Conservation (phyloP, 352 stramenopile species). For the Pythium volutum region DNA sequence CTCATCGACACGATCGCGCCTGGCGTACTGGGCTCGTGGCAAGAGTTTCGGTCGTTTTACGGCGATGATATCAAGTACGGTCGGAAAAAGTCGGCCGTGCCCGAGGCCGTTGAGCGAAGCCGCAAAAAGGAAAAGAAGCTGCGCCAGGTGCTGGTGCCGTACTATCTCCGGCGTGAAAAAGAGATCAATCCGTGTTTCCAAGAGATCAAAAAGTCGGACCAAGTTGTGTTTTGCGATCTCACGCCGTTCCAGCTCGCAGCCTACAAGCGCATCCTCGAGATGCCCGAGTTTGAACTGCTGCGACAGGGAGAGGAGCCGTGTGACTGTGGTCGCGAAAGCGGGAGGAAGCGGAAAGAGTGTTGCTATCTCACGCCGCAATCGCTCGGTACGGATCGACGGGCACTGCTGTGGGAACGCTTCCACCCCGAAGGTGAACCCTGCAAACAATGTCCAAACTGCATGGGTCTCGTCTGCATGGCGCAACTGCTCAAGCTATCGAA, state of each 20-base stretch:
- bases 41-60: slow-evolving; percentile 76
- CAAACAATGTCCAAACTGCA: slow-evolving; percentile 64
- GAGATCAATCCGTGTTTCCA: slow-evolving; percentile 68
- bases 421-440: slow-evolving; percentile 46
- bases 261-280: slow-evolving; percentile 66
- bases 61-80: slow-evolving; percentile 82
- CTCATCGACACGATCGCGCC: slow-evolving; percentile 70
- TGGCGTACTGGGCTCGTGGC: slow-evolving; percentile 57
- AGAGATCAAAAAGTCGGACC: slow-evolving; percentile 68
- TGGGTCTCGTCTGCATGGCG: slow-evolving; percentile 66
- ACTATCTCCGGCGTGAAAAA: slow-evolving; percentile 75
- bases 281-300: slow-evolving; percentile 72
- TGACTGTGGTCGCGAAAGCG: slow-evolving; percentile 63
- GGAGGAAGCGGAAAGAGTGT: slow-evolving; percentile 52
- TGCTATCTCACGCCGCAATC: slow-evolving; percentile 50
- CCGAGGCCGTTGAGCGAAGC: slow-evolving; percentile 54
- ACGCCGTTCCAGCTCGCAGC: slow-evolving; percentile 62
- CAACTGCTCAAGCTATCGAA: slow-evolving; percentile 80
- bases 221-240: slow-evolving; percentile 82
- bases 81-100: slow-evolving; percentile 70
- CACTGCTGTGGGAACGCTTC: slow-evolving; percentile 65
- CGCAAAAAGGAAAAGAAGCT: slow-evolving; percentile 70
- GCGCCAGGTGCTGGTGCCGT: slow-evolving; percentile 48
- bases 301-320: slow-evolving; percentile 57
- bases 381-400: slow-evolving; percentile 12